Base-by-base conservation (phyloP, 768 basidiomycete species). In the Collybiopsis confluens region DNA sequence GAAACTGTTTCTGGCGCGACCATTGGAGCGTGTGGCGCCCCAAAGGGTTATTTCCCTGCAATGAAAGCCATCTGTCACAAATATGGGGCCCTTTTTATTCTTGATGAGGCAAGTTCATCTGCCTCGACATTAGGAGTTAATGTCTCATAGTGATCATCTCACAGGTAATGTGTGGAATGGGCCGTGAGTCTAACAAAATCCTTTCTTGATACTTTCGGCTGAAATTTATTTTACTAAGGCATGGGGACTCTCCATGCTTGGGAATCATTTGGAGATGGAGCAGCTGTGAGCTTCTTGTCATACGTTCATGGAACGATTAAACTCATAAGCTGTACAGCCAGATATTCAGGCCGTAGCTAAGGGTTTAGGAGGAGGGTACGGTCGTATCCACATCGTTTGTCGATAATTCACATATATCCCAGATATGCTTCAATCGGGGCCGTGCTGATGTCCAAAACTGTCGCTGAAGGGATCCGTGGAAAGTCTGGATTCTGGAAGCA, bases 281-380 rank as follows among this genome's bases (percentile, higher is more conserved):
- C 75, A 35, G 70, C 81, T 15, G 78, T 78, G 10, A 36, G 15
- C 20, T 54, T 20, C 27, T 24, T 20, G 50, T 40, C 16, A 58
- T 37, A 24, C 7, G n/a, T n/a, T n/a, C n/a, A n/a, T n/a, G 28
- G 30, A 4, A 49, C 1, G 8, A 18, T 56, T 24, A 45, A 46
- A 20, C 15, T 52, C 4, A 52, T 28, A 49, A 33, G 16, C 56
- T 23, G 18, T 54, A 1, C 56, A 78, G 77, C 92, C 93, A 37
- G 92, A 95, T 68, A 75, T 95, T 27, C 92, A 95, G 68, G 88
- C 90, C 6, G 77, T 94, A 27, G 93, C 92, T 1, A 95, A 96
- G 66, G 91, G 92, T 13, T 79, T 95, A 6, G 92, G 90, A 45
- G 92, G 91, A 69, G 92, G 92, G 84, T 90, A 65, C 5, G 35